Base-by-base conservation (phyloP, 2,329 filamentous ascomycete species). In the Beauveria australis region DNA sequence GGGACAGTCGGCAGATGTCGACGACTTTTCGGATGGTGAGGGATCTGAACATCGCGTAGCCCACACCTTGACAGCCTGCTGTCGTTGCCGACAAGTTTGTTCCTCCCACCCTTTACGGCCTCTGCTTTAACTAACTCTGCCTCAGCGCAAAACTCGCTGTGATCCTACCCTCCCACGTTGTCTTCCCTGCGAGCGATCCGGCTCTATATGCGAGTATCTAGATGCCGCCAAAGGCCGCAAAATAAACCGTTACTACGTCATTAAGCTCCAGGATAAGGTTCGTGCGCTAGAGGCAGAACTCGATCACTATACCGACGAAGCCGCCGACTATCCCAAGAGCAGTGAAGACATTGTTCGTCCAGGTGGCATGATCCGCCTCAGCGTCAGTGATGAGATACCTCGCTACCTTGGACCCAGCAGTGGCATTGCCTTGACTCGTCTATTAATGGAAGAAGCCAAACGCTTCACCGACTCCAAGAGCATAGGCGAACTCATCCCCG, bases 391-490 rank as follows among this genome's bases (percentile, higher is more conserved):
- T 71, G 93, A 97, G 74, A 87, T 84, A 1, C 87, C 90, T 18
- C 89, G 93, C 64, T 97, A 94, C 71, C 79, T 99, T 3, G 94
- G 94, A 0, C 90, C 94, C 3, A 96, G 92, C 53, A 97, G 93
- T 72, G 94, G 93, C 62, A 96, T 97, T 68, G 91, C 92, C 70
- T 96, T 97, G 78, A 96, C 92, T 14, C 86, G 93, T 33, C 81
- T 97, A 66, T 87, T 99, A 12, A 97, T 99, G 89, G 92, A 97
- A 72, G 86, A 96, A 74, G 93, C 93, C 58, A 97, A 96, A 76
- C 88, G 92, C 64, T 96, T 93, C 69, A 95, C 92, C 28, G 89
- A 94, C 68, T 89, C 91, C 5, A 90, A 92, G 73, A 91, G 88
- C 65, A 97, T 97, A 71, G 92, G 91, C 61, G 92, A 97, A 66